Evolutionary conservation across 1,139 yeast species (phyloP), one percentile per base, ranked within the genome.

Genomic region (Candida dubliniensis): DNA sequence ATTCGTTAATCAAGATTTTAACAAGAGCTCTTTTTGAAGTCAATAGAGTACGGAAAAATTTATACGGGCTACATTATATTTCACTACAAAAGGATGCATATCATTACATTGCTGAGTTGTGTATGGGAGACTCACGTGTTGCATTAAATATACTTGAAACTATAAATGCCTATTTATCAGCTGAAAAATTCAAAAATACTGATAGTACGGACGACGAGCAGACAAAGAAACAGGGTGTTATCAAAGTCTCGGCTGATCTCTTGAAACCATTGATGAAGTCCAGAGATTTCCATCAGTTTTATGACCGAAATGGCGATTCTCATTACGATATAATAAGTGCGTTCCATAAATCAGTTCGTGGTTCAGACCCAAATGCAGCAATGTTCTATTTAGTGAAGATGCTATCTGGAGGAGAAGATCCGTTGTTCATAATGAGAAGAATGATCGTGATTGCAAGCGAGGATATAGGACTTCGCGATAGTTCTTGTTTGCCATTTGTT

Each of bases 241-340:
- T 71, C 5, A 66, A 66, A 31, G 58, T 73, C 4, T 55, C 61
- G 3, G 55, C 56, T 11, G 71, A 64, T 2, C 63, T 66, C 31
- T 63, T 86, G 47, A 62, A 65, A 43, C 73, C 73, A 2, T 52
- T 74, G 7, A 53, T 74, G 4, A 56, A 63, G 8, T 56, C 74
- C 0, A 52, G 71, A 34, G 68, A 72, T 47, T 72, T 67, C 9
- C 88, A 83, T 43, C 76, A 83, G 55, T 71, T 84, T 50, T 91
- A 93, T 58, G 99, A 95, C 60, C 74, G 88, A 42, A 83, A 81
- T 34, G 98, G 97, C 0, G 99, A 93, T 54, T 81, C 82, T 3
- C 99, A 93, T 61, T 95, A 93, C 62, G 99, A 93, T 60, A 81
- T 96, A 0, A 93, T 93, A 5, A 87, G 96, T 34, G 97, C 97